phyloP scores from a whole-genome alignment of 805 yeast genomes.

The Saturnispora sanitii region DNA sequence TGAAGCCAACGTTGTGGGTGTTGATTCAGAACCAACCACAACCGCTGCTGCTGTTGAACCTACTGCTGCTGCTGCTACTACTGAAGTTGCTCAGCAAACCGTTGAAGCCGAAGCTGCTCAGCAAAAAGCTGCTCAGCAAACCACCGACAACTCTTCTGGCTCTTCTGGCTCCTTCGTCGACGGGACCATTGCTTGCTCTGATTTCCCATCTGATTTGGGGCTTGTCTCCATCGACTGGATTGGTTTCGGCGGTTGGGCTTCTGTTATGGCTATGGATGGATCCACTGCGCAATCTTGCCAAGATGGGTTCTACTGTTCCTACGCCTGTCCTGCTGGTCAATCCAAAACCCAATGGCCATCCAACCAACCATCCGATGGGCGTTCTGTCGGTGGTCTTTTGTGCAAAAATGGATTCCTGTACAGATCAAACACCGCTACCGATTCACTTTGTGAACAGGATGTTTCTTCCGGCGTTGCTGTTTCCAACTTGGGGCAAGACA shows the following conservation, averaged over 20 bases:
- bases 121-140: slow-evolving; percentile 9
- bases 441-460: slow-evolving; percentile 61
- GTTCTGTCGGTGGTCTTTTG: slow-evolving; percentile 61
- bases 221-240: slow-evolving; percentile 52
- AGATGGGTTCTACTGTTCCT: slow-evolving; percentile 66
- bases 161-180: slow-evolving; percentile 48
- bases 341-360: slow-evolving; percentile 76
- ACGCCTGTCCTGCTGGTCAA: slow-evolving; percentile 74
- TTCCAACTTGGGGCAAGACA: slow-evolving; percentile 39
- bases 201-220: slow-evolving; percentile 64
- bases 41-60: slow-evolving; percentile 9
- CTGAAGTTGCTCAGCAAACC: slow-evolving; percentile 19
- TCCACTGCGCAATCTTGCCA: slow-evolving; percentile 44
- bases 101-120: slow-evolving; percentile 12
- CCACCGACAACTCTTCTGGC: slow-evolving; percentile 16
- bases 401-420: slow-evolving; percentile 53
- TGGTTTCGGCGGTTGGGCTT: slow-evolving; percentile 54
- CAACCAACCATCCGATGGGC: slow-evolving; percentile 55
- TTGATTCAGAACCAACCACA: slow-evolving; percentile 12
- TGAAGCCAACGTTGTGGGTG: not conserved
- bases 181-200: slow-evolving; percentile 58
- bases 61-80: slow-evolving; percentile 10
- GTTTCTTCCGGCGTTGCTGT: slow-evolving; percentile 42
- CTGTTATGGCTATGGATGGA: slow-evolving; percentile 40
- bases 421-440: slow-evolving; percentile 42